Conservation (phyloP, 1,139 yeast species). For the Yamadazyma diospyri region DNA sequence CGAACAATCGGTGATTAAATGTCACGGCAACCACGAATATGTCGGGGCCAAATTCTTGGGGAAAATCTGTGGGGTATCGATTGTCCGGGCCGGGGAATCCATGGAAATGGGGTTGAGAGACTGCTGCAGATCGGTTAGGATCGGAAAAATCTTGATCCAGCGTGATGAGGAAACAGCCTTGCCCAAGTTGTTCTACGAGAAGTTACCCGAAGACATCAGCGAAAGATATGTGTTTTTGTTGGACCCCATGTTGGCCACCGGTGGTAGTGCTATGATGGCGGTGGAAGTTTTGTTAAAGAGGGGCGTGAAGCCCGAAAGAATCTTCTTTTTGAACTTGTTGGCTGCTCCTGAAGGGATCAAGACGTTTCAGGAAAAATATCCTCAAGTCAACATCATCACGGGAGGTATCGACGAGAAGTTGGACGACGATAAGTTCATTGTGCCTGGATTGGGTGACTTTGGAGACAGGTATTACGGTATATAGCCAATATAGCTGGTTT, state of each 20-base stretch:
- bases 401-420: constrained; percentile 88
- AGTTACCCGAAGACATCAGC: constrained; percentile 86
- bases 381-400: constrained; percentile 82
- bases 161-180: constrained; percentile 86
- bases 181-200: constrained; percentile 83
- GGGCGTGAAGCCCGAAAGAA: constrained; percentile 85
- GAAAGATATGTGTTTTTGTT: constrained; percentile 84
- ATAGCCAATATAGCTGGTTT: constrained; percentile 23
- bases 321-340: constrained; percentile 81
- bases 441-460: constrained; percentile 96
- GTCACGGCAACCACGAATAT: constrained; percentile 73
- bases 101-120: constrained; percentile 97
- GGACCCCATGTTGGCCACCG: constrained; percentile 98
- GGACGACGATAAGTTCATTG: constrained; percentile 79
- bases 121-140: constrained; percentile 92
- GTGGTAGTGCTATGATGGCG: constrained; percentile 97
- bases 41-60: constrained; percentile 85
- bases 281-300: constrained; percentile 82
- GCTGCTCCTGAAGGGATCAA: constrained; percentile 94
- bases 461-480: constrained; percentile 97
- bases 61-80: constrained; percentile 94
- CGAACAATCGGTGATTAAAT: constrained; percentile 57
- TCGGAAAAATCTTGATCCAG: constrained; percentile 93
- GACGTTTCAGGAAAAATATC: constrained; percentile 73
- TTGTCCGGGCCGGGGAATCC: constrained; percentile 96